These are phyloP conservation scores for Venturia nashicola DNA, from an alignment of 2,329 filamentous ascomycete species.

Conservation along the genomic window DNA sequence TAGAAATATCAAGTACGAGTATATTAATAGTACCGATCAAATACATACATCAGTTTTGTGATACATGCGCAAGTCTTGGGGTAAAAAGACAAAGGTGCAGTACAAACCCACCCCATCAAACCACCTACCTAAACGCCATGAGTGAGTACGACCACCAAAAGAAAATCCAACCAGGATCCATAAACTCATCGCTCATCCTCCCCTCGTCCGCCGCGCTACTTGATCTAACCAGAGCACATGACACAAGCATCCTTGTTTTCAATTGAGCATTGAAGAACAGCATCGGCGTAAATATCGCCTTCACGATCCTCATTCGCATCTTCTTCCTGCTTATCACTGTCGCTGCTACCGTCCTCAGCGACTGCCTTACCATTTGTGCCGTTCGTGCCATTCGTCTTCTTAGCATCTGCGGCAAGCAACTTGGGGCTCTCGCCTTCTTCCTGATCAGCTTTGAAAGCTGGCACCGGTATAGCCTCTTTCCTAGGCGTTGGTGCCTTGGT, in stretches of 20 bases:
- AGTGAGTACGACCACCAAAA: neutral
- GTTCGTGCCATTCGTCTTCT: constrained; percentile 3
- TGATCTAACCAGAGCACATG: constrained; percentile 80
- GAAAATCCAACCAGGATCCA: neutral
- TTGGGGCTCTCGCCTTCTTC: constrained; percentile 63
- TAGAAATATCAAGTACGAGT: too few species aligned
- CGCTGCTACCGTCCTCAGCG: constrained; percentile 18
- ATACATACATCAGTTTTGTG: neutral
- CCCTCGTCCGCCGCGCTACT: neutral
- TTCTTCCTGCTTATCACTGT: constrained; percentile 45
- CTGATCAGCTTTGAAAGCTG: constrained; percentile 63
- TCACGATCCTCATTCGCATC: constrained; percentile 64
- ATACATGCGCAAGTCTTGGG: neutral
- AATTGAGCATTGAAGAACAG: constrained; percentile 87
- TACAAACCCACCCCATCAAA: neutral
- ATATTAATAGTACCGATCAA: neutral
- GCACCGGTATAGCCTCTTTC: constrained; percentile 48
- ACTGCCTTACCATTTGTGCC: neutral
- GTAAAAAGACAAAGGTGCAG: neutral
- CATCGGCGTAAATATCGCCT: constrained; percentile 89
- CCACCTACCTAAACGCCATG: neutral
- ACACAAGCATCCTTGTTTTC: constrained; percentile 90
- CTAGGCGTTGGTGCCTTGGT: constrained; percentile 29
- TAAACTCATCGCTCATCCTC: neutral
- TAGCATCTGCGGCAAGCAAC: constrained; percentile 1